phyloP scores from a whole-genome alignment of 257 asterid genomes.

The Handroanthus guayacan region DNA sequence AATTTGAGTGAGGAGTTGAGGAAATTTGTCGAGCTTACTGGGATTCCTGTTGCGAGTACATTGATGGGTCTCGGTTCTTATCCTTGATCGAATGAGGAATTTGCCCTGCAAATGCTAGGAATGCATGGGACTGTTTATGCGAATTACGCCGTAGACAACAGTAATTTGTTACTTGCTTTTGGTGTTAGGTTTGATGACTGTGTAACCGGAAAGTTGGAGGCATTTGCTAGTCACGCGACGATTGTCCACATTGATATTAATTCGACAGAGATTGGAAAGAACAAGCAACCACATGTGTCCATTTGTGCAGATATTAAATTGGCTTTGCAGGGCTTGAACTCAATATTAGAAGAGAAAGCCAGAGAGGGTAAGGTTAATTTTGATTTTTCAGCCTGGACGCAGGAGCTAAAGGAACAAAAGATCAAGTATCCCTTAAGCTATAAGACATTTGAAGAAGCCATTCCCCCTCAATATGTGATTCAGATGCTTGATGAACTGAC shows the following conservation, averaged over 20 bases:
- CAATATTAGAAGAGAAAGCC: constrained; percentile 47
- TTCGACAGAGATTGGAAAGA: constrained; percentile 84
- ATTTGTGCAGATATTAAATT: constrained; percentile 69
- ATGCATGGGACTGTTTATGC: constrained; percentile 95
- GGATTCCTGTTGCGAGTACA: constrained; percentile 84
- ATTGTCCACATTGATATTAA: constrained; percentile 90
- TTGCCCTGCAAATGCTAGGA: constrained; percentile 81
- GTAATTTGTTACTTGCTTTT: constrained; percentile 83
- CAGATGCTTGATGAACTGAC: constrained; percentile 79
- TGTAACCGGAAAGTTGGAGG: constrained; percentile 84
- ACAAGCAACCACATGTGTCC: constrained; percentile 80
- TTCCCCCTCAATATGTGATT: constrained; percentile 85
- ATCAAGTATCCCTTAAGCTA: constrained; percentile 56
- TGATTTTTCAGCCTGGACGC: constrained; percentile 72
- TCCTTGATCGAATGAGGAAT: constrained; percentile 67
- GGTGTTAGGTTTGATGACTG: constrained; percentile 91
- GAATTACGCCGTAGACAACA: constrained; percentile 72
- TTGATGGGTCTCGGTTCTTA: constrained; percentile 80
- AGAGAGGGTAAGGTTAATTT: constrained; percentile 35
- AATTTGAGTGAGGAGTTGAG: constrained; percentile 73
- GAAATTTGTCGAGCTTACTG: constrained; percentile 68
- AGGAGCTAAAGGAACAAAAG: constrained; percentile 69
- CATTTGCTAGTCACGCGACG: constrained; percentile 84
- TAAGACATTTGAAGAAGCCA: constrained; percentile 67
- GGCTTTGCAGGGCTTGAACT: constrained; percentile 64